Conservation (phyloP, 1,284 basidiomycete genomes). For the Macrocystidia cucumis region DNA sequence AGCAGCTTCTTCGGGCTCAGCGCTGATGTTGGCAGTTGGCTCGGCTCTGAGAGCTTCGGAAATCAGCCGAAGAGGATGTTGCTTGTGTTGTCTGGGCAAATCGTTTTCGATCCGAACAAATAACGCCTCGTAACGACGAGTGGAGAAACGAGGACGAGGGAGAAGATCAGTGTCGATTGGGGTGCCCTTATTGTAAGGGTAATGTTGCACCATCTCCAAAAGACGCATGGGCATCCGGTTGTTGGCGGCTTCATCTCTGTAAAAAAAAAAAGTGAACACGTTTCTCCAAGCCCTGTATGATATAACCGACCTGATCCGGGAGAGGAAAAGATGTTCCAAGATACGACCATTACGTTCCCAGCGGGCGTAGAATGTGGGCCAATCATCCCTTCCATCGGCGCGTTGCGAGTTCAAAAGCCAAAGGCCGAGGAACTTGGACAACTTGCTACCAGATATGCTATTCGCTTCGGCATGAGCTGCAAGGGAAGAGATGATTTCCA, state of each 20-base stretch:
- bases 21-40: constrained; percentile 22
- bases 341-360: constrained; percentile 68
- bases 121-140: constrained; percentile 51
- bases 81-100: constrained; percentile 32
- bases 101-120: constrained; percentile 56
- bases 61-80: constrained; percentile 50
- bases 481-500: constrained; percentile 58
- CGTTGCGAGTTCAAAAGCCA: constrained; percentile 53
- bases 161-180: constrained; percentile 32
- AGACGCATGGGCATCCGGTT: constrained; percentile 60
- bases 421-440: constrained; percentile 62
- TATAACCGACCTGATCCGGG: constrained; percentile 50
- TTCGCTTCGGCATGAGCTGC: constrained; percentile 65
- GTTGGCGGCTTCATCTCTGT: constrained; percentile 50
- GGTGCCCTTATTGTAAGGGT: constrained; percentile 45
- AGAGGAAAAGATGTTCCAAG: constrained; percentile 67
- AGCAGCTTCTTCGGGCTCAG: too few species aligned
- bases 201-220: constrained; percentile 57
- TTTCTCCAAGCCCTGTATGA: constrained; percentile 3
- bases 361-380: constrained; percentile 54
- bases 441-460: constrained; percentile 65
- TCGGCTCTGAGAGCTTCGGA: constrained; percentile 50
- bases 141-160: constrained; percentile 55
- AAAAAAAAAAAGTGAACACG: constrained; percentile 6
- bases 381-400: constrained; percentile 41